Evolutionary conservation across 2,329 filamentous ascomycete genomes (phyloP).

Genomic region (Fusarium sp.): DNA sequence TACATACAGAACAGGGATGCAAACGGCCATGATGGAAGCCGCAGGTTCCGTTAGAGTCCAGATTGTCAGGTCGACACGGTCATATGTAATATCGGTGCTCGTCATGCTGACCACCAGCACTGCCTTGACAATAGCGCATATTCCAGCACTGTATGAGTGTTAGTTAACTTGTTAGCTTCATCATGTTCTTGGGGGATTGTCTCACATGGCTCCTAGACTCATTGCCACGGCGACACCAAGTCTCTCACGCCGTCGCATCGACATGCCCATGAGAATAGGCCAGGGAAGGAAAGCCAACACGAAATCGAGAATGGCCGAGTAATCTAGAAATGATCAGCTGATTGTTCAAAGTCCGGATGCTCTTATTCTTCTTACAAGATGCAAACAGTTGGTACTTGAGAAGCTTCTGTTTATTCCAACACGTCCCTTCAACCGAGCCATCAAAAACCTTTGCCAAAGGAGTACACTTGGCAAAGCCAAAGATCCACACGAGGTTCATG

Average conservation of each 20-base stretch:
- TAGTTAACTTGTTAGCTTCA: not conserved
- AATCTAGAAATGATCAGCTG: conserved; percentile 39
- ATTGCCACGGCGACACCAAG: conserved; percentile 50
- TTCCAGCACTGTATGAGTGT: conserved; percentile 43
- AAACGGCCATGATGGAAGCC: conserved; percentile 50
- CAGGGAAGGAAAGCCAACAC: conserved; percentile 48
- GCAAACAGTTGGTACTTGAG: conserved; percentile 46
- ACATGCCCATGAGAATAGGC: conserved; percentile 48
- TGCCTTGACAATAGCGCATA: conserved; percentile 48
- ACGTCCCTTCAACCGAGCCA: conserved; percentile 39
- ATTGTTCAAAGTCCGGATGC: rapidly evolving
- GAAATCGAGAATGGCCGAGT: conserved; percentile 49
- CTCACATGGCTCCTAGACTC: conserved; percentile 50
- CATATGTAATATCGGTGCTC: conserved; percentile 48
- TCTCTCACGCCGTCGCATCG: conserved; percentile 46
- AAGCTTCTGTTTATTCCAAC: conserved; percentile 44
- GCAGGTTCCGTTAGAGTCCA: conserved; percentile 50
- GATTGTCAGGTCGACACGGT: conserved; percentile 49
- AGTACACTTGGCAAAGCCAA: conserved; percentile 47
- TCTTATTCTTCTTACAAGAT: conserved; percentile 39
- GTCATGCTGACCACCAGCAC: conserved; percentile 47
- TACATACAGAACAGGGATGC: conserved; percentile 47
- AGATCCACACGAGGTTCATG: conserved; percentile 50
- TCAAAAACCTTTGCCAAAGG: conserved; percentile 44
- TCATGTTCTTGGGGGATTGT: not conserved